Evolutionary conservation across 176 grass and related monocot genomes (phyloP), one percentile per base, ranked within the genome.

Genomic region (Chrysopogon serrulatus): DNA sequence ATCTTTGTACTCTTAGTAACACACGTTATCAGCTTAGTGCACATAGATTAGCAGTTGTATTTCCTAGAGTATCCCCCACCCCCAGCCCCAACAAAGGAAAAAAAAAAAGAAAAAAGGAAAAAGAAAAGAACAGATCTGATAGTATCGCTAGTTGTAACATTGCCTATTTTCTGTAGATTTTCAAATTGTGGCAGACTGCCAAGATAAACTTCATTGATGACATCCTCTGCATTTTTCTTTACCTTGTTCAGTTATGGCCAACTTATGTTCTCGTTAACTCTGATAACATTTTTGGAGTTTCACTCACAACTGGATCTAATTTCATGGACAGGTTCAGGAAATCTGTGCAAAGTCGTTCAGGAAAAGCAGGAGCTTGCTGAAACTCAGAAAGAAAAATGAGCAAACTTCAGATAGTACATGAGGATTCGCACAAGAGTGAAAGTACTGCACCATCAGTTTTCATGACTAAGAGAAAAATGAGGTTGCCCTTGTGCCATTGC

Each of bases 281-380:
- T 78, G 9, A 74, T 86, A 4, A 21, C 76, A 23, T 47, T 79
- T 30, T 33, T 63, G 44, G 10, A 39, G 34, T 32, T 44, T 30
- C 23, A 62, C 66, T 51, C 15, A 73, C 79, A 68, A 65, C 2
- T 16, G 24, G 8, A 7, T 13, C 17, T 87, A 76, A 32, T 77
- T 95, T 78, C 16, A 12, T 77, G 44, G 31, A 59, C 93, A 99
- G 93, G 88, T 99, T 73, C 91, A 92, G n/a, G 75, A 92, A 91
- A 84, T 93, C 83, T 56, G 86, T 99, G 56, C 91, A n/a, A 94
- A 48, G 84, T 94, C 17, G 57, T 99, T 67, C 91, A 94, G 84
- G 91, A 99, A 63, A 94, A 91, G 69, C 97, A 99, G 71, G 97
- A 96, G 40, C 78, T 94, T 53, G 83, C 86, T 78, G 93, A 96